Percentiles rank a stretch among this genome's conserved stretches.
Conservation (phyloP, 1,284 basidiomycete genomes). For the Pyrrhoderma lamaoense region DNA sequence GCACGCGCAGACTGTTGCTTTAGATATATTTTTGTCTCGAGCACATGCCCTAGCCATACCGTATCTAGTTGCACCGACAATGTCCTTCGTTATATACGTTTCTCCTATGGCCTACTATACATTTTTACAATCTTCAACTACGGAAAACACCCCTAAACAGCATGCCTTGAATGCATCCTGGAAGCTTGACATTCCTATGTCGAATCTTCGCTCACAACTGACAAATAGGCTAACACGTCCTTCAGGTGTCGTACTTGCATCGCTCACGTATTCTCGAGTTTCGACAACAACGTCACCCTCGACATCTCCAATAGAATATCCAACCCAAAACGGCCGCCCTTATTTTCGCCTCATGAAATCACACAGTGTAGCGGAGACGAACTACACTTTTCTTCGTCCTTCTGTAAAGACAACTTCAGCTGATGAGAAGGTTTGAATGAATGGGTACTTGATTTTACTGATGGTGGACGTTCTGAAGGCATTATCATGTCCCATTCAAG, state of each 20-base stretch:
- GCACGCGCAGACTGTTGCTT: slow-evolving; percentile 32
- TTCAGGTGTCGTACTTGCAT: slow-evolving; percentile 49
- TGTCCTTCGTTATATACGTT: slow-evolving; percentile 63
- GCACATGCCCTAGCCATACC: slow-evolving; percentile 60
- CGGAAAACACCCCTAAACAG: not conserved
- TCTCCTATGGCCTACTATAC: slow-evolving; percentile 63
- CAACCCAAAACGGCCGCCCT: slow-evolving; percentile 15
- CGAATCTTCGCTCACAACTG: slow-evolving; percentile 42
- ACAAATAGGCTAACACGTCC: slow-evolving; percentile 27
- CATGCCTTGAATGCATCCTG: slow-evolving; percentile 23
- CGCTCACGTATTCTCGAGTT: slow-evolving; percentile 36
- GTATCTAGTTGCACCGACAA: slow-evolving; percentile 55
- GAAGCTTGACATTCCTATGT: slow-evolving; percentile 45
- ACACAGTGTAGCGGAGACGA: slow-evolving; percentile 9
- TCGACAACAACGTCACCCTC: slow-evolving; percentile 26
- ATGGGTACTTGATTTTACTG: slow-evolving; percentile 69
- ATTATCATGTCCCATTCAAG: slow-evolving; percentile 63
- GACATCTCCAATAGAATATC: slow-evolving; percentile 16
- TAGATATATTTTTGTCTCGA: slow-evolving; percentile 62
- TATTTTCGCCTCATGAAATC: slow-evolving; percentile 21
- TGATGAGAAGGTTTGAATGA: slow-evolving; percentile 26
- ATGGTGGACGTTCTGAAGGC: slow-evolving; percentile 43
- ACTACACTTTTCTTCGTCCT: slow-evolving; percentile 6
- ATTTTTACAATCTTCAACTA: slow-evolving; percentile 35
- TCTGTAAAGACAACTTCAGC: slow-evolving; percentile 24